phyloP scores from a whole-genome alignment of 2,329 filamentous ascomycete genomes.

The Ascosphaera aggregata region DNA sequence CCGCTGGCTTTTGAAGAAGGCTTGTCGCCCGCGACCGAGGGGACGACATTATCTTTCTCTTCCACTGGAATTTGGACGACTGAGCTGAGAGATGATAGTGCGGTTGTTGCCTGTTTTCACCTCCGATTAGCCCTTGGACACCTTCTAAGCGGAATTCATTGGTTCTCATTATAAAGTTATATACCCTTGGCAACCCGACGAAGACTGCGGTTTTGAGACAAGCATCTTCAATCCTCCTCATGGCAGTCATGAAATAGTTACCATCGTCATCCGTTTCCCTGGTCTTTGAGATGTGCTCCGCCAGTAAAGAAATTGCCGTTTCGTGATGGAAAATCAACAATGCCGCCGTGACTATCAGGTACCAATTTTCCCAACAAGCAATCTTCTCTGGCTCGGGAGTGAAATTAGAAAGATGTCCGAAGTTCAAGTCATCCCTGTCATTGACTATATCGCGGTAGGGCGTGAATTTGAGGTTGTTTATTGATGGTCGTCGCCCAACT shows the following conservation, averaged over 20 bases:
- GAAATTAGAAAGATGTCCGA: not conserved
- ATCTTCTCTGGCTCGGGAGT: not conserved
- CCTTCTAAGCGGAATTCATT: too few species aligned
- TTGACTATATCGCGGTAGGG: not conserved
- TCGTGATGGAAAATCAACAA: conserved; percentile 10
- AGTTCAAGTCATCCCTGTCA: not conserved
- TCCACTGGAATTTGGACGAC: conserved; percentile 5
- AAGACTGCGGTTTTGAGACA: conserved; percentile 11
- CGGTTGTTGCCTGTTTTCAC: conserved; percentile 10
- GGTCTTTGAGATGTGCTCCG: conserved; percentile 7
- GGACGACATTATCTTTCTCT: not conserved
- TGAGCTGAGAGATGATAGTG: conserved; percentile 8
- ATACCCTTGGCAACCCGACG: conserved; percentile 11
- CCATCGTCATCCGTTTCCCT: conserved; percentile 1
- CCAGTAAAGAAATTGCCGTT: conserved; percentile 8
- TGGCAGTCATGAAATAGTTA: conserved; percentile 6
- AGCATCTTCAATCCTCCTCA: conserved; percentile 9
- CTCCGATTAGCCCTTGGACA: too few species aligned
- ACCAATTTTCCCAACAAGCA: conserved; percentile 6
- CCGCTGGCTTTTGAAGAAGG: not conserved
- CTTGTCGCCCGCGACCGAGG: not conserved
- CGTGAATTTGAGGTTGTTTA: not conserved
- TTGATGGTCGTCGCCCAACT: not conserved
- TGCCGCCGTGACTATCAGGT: conserved; percentile 9
- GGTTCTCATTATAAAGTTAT: too few species aligned